Evolutionary conservation across 805 yeast species (phyloP), one percentile per base, ranked within the genome.

Genomic region (Wickerhamomyces pijperi): DNA sequence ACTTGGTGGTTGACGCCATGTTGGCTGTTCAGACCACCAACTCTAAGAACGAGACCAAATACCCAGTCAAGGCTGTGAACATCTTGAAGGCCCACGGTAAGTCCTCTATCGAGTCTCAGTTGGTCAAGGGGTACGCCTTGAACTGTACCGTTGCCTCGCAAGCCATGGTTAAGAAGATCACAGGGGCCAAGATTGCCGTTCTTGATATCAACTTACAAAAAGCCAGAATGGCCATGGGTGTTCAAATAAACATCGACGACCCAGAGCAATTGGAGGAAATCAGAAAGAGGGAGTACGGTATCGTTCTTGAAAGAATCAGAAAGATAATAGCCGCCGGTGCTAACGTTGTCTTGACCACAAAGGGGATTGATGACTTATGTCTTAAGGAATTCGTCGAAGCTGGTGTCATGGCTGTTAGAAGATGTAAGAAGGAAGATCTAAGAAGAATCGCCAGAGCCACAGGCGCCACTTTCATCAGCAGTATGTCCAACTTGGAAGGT

Each of bases 201-300:
- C 72, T 88, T 47, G 97, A 88, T 63, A 74, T 92, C 61, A 90
- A 94, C 63, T 68, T 92, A 56, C 98, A 94, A 60, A 90, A 88
- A 60, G 92, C 95, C 2, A 77, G 88, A 58, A 86, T 92, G 96
- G 96, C 97, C 33, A 78, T 92, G 78, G 99, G 99, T 40, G 97
- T 92, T 39, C 94, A 87, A 61, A 84, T 92, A 61, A 88, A 88
- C 58, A 86, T 92, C 56, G 95, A 85, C 52, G 97, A 92, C 59
- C 98, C 99, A 33, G 96, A 92, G 51, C 95, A 86, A 63, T 73
- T 92, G 50, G 99, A 92, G 66, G 67, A 77, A 78, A 59, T 96
- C 92, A 36, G 98, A 88, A 69, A 82, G 78, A 64, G 82, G 74
- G 48, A 92, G 85, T 68, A 90, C 85, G 97, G 82, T 74, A 65